phyloP scores from a whole-genome alignment of 257 asterid species.

The Salvia rosmarinus region DNA sequence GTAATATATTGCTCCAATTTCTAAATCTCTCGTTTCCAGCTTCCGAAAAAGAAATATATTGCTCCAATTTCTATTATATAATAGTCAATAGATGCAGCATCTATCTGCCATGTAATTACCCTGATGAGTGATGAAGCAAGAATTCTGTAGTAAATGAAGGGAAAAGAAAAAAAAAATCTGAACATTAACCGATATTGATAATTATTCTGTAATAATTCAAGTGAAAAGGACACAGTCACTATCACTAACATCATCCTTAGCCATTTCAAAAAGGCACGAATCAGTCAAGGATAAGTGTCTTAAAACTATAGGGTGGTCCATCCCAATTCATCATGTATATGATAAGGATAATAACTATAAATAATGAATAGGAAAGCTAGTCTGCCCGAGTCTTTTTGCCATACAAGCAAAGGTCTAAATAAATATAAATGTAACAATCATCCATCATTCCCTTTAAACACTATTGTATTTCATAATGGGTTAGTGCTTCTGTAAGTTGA shows the following conservation, averaged over 20 bases:
- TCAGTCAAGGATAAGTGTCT: constrained; percentile 30
- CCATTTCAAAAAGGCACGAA: constrained; percentile 12
- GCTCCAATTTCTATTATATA: too few species aligned
- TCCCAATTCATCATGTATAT: constrained; percentile 20
- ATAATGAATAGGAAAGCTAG: constrained; percentile 6
- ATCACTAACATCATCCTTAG: constrained; percentile 30
- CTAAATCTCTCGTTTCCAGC: too few species aligned
- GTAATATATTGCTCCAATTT: too few species aligned
- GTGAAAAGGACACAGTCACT: constrained; percentile 6
- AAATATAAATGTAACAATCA: constrained; percentile 36
- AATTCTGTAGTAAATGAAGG: not conserved
- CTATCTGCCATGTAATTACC: not conserved
- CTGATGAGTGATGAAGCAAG: not conserved
- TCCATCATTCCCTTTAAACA: constrained; percentile 30
- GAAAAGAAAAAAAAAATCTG: not conserved
- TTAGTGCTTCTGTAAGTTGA: constrained; percentile 18
- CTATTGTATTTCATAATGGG: constrained; percentile 29
- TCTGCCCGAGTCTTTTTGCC: constrained; percentile 29
- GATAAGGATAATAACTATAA: not conserved
- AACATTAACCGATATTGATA: not conserved
- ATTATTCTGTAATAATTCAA: constrained; percentile 26
- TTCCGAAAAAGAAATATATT: too few species aligned
- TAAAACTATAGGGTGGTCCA: constrained; percentile 35
- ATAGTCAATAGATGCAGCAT: not conserved
- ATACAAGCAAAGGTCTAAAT: constrained; percentile 34